These are phyloP conservation scores for Neonectria neomacrospora DNA, from an alignment of 2,329 filamentous ascomycete species.

Conservation along the genomic window DNA sequence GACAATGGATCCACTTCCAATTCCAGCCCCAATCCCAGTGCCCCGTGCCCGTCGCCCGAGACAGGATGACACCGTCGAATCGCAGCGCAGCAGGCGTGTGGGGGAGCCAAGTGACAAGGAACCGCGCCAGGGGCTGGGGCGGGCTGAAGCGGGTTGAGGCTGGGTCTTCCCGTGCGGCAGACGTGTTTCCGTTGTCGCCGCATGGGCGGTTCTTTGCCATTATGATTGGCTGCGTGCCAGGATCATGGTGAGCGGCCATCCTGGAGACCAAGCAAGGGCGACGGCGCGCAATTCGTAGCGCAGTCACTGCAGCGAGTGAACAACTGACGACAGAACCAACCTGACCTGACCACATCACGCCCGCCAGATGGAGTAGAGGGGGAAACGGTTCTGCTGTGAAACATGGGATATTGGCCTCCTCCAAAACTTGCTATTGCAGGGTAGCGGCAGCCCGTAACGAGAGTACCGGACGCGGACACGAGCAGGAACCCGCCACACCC, in stretches of 20 bases:
- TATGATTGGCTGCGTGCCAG: slow-evolving; percentile 39
- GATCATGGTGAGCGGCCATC: slow-evolving; percentile 34
- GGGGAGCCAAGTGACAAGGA: slow-evolving; percentile 42
- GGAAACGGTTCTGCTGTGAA: slow-evolving; percentile 1
- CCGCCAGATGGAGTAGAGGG: background rate
- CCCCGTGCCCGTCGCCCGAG: slow-evolving; percentile 27
- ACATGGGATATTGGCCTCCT: background rate
- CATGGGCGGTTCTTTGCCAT: slow-evolving; percentile 33
- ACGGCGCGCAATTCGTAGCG: slow-evolving; percentile 28
- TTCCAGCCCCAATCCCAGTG: slow-evolving; percentile 25
- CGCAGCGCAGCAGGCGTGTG: slow-evolving; percentile 37
- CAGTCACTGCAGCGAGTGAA: slow-evolving; percentile 13
- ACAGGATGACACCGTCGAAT: slow-evolving; percentile 35
- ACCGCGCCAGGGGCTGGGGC: slow-evolving; percentile 35
- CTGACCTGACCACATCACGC: slow-evolving; percentile 15
- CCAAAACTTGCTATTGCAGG: background rate
- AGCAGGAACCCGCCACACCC: slow-evolving; percentile 1
- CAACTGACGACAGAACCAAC: slow-evolving; percentile 22
- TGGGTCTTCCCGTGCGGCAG: slow-evolving; percentile 44
- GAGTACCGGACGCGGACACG: slow-evolving; percentile 6
- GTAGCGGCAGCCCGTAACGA: background rate
- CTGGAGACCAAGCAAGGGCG: slow-evolving; percentile 31
- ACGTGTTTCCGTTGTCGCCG: slow-evolving; percentile 47
- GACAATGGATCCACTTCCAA: slow-evolving; percentile 18
- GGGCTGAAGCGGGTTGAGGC: slow-evolving; percentile 37